Evolutionary conservation across 441 rosid species (phyloP), one percentile per base, ranked within the genome.

Genomic region (Erysimum cheiri): DNA sequence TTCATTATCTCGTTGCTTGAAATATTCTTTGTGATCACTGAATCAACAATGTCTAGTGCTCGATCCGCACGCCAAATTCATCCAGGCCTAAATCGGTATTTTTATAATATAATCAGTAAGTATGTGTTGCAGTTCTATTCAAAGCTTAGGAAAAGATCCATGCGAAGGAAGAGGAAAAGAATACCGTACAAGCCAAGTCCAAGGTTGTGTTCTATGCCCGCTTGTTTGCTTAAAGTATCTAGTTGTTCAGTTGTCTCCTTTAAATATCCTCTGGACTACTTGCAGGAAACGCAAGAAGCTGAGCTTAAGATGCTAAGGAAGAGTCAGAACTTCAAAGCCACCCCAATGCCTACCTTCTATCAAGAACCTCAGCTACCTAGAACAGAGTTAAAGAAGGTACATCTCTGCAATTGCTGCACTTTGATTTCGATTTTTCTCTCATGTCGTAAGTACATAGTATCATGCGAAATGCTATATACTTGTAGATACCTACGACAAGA

Each of bases 321-420:
- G 80, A 90, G 91, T 78, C 81, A 91, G 86, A 81, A 76, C 76
- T 94, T 94, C 77, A 94, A 88, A 81, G 97, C 98, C 63, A 91
- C 96, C n/a, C 97, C 97, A 3, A 88, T 94, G 97, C 97, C 98
- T n/a, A 87, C 78, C 80, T 94, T 94, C 85, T 94, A 94, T 71
- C 97, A 90, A 81, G 98, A 91, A 74, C 98, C 98, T 77, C 69
- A 83, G 44, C 91, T 96, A 31, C 83, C 92, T 47, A 94, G 85
- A 84, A 64, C 76, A 39, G 97, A 94, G 85, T 79, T 94, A 63
- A 91, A 91, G 85, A 94, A 94, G 96, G 98, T 81, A 32, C 17
- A 7, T 13, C 17, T 41, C 8, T 41, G 41, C 5, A 36, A 10
- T 3, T 35, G 3, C 39, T 35, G 39, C 39, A 2, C 39, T 35